Conservation (phyloP, 2,329 filamentous ascomycete species). For the Colletotrichum sp. region DNA sequence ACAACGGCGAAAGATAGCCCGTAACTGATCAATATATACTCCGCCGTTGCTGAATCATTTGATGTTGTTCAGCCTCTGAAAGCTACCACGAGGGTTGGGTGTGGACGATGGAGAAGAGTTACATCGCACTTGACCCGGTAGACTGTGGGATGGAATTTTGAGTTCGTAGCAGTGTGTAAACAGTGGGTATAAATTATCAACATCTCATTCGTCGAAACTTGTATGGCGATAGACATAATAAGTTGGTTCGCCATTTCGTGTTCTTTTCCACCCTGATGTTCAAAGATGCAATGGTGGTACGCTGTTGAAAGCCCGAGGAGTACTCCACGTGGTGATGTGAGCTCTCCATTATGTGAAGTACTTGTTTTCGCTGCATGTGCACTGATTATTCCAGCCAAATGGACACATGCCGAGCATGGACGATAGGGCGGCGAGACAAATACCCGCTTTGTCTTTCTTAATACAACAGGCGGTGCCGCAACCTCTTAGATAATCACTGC, state of each 20-base stretch:
- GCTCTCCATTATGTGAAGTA: rapidly evolving
- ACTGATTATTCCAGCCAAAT: neutral
- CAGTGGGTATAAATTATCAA: rapidly evolving
- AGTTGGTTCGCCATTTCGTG: no score
- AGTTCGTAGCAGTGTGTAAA: rapidly evolving
- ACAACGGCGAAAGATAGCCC: rapidly evolving
- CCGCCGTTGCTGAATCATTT: rapidly evolving
- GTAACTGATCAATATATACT: neutral
- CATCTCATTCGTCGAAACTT: neutral
- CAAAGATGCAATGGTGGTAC: no score
- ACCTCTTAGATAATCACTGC: no score
- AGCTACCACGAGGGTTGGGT: rapidly evolving
- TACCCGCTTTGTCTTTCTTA: rapidly evolving
- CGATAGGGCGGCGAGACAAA: neutral
- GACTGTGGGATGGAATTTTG: rapidly evolving
- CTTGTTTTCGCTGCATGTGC: rapidly evolving
- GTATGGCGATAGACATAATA: no score
- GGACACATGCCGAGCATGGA: rapidly evolving
- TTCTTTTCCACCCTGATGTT: no score
- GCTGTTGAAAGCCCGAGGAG: rapidly evolving
- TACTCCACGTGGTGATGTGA: neutral
- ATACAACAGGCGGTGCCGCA: no score
- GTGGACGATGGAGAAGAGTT: rapidly evolving
- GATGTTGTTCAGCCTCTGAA: neutral
- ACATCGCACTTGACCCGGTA: rapidly evolving